Conservation (phyloP, 2,329 filamentous ascomycete species). For the Magnaporthales sp. region DNA sequence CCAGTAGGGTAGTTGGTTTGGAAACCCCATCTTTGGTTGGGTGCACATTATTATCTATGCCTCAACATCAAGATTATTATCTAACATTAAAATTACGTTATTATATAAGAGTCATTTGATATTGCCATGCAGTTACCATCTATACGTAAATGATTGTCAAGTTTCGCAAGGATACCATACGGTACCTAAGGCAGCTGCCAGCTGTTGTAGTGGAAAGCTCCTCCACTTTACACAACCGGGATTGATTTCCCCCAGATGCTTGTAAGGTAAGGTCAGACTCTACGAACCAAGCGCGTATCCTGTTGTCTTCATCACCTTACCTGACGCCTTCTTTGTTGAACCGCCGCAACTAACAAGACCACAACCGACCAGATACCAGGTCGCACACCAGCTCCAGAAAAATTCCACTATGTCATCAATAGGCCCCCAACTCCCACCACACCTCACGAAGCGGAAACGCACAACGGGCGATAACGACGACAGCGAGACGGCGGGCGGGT, state of each 20-base stretch:
- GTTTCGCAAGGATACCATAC: background rate
- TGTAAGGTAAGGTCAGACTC: background rate
- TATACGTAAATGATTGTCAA: background rate
- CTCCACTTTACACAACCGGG: background rate
- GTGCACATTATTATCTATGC: no score
- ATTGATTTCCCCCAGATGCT: background rate
- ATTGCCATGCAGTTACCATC: no score
- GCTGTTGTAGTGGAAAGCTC: background rate
- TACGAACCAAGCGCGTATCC: background rate
- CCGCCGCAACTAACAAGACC: background rate
- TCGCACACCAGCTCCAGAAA: background rate
- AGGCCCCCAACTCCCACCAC: slow-evolving; percentile 61
- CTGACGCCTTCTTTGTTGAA: background rate
- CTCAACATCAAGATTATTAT: no score
- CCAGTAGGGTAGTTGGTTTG: background rate
- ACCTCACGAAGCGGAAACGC: slow-evolving; percentile 56
- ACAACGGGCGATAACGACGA: slow-evolving; percentile 31
- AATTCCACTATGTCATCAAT: slow-evolving; percentile 51
- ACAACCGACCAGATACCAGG: background rate
- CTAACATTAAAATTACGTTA: no score
- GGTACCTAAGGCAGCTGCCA: background rate
- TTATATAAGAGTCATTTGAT: no score
- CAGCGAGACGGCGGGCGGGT: slow-evolving; percentile 10
- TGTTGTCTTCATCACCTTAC: background rate
- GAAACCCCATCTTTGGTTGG: no score